Percentiles rank a stretch among this genome's conserved stretches.
Evolutionary conservation across 2,329 filamentous ascomycete genomes (phyloP).

Genomic region (Ascochyta pisi): DNA sequence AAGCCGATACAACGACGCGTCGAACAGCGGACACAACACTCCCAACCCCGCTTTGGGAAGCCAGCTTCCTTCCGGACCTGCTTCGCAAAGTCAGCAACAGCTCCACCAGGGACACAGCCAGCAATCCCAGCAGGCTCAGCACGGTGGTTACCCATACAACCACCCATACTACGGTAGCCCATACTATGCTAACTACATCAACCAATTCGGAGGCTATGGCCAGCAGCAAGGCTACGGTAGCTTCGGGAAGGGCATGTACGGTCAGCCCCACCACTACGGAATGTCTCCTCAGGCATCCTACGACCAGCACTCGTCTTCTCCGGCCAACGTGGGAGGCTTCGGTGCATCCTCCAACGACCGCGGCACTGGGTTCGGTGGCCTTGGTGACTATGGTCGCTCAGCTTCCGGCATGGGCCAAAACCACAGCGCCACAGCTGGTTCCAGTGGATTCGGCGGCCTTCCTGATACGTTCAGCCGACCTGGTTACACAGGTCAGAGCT

Average conservation of each 20-base stretch:
- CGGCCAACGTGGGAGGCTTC: conserved; percentile 65
- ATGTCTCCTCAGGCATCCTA: conserved; percentile 63
- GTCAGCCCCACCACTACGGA: conserved; percentile 67
- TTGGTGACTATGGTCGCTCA: conserved; percentile 66
- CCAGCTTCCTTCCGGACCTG: conserved; percentile 58
- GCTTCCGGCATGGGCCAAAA: conserved; percentile 65
- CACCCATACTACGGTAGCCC: conserved; percentile 69
- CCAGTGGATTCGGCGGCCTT: conserved; percentile 59
- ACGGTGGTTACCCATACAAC: conserved; percentile 54
- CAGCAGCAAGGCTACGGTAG: conserved; percentile 57
- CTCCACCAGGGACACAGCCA: conserved; percentile 58
- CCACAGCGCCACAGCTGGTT: conserved; percentile 57
- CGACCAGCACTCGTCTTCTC: conserved; percentile 69
- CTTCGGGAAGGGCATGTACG: conserved; percentile 68
- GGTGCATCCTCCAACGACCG: conserved; percentile 55
- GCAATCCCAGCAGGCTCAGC: conserved; percentile 52
- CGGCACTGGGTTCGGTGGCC: conserved; percentile 56
- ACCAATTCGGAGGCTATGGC: conserved; percentile 64
- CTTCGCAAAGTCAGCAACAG: conserved; percentile 51
- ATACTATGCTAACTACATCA: conserved; percentile 69
- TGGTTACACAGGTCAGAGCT: conserved; percentile 60
- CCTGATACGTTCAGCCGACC: conserved; percentile 67
- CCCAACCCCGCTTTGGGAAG: conserved; percentile 76
- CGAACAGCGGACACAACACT: conserved; percentile 88
- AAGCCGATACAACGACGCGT: conserved; percentile 76